Evolutionary conservation across 352 stramenopile species (phyloP), one percentile per base, ranked within the genome.

Genomic region (Aphanomyces euteiches): DNA sequence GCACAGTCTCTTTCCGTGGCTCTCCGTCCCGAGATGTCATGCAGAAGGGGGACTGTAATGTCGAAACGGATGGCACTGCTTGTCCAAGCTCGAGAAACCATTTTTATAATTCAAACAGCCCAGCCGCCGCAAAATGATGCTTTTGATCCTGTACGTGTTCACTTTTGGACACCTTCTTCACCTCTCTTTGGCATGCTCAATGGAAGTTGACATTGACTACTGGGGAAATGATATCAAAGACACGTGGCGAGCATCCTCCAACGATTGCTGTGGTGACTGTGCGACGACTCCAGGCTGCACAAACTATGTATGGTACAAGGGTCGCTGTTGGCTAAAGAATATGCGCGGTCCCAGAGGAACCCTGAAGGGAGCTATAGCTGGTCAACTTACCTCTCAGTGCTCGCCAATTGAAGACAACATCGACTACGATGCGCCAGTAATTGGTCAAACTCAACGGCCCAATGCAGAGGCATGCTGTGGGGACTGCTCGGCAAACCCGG

Each of bases 381-480:
- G 19, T 28, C 47, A 36, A 5, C 21, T 70, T 21, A 39, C 19
- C 5, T 56, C 64, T 5, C 53, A 70, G 7, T 72, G 67, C 58
- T 56, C 67, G 17, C 3, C 56, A 10, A 57, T 73, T 5, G 67
- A 73, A 54, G 67, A 69, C 37, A 64, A 75, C 54, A 64, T 70
- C 34, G 76, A 80, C 57, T 81, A 76, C 56, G 64, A 47, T 17
- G 77, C 64, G 41, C 77, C 78, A 47, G 73, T 79, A 60, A 70
- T 81, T 64, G 74, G 67, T 48, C 78, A 66, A 2, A 65, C 72
- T 1, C 15, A 17, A 13, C 73, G 56, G 17, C 53, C 53, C 8
- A 72, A 37, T 7, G 66, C 76, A 5, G 61, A 36, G 2, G 73
- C 60, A 39, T 81, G 76, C 53, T 80, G 75, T 39, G 21, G 53